Evolutionary conservation across 2,329 filamentous ascomycete genomes (phyloP), one percentile per base, ranked within the genome.

Genomic region (Claviceps cyperi): DNA sequence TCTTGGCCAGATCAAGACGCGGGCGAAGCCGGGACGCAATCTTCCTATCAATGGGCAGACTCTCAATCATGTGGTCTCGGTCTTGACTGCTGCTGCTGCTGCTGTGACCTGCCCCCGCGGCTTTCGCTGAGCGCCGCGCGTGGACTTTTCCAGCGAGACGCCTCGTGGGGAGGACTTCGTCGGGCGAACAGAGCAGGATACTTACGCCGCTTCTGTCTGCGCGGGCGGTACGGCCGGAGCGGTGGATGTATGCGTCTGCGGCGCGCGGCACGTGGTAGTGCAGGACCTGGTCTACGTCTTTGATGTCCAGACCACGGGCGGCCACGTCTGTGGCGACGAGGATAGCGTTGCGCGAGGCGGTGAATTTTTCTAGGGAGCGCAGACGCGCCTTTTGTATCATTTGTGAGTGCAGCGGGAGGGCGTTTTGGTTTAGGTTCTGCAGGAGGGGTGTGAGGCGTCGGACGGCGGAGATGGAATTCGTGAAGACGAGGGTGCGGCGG

Each of bases 331-430:
- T 97, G 3, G 92, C 89, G 17, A 98, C 77, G 2, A 97, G 78
- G 44, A 97, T 84, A 32, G 72, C 68, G 45, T 77, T 72, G n/a
- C 76, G 70, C 0, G 80, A 71, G 2, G 77, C 77, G 1, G 84
- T 83, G 68, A 98, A 97, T 40, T 86, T 84, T 63, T 98, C 92
- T 2, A 98, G 78, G 1, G 88, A 91, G 39, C 91, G 82, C n/a
- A 96, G 74, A 43, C 92, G 88, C 3, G 92, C 90, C 66, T 97
- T 97, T 67, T 98, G 92, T 1, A 82, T 76, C 92, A 98, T 97
- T 55, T 89, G 85, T 0, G 89, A 96, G 66, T 98, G 92, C 0
- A 98, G 72, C 0, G 86, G 81, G 11, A 87, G 72, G 1, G 83
- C 84, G 2, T 83, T 81, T 8, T 96, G 74, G 54, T 83, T 78